Evolutionary conservation across 2,329 filamentous ascomycete genomes (phyloP).

Genomic region (Pseudogymnoascus sp.): DNA sequence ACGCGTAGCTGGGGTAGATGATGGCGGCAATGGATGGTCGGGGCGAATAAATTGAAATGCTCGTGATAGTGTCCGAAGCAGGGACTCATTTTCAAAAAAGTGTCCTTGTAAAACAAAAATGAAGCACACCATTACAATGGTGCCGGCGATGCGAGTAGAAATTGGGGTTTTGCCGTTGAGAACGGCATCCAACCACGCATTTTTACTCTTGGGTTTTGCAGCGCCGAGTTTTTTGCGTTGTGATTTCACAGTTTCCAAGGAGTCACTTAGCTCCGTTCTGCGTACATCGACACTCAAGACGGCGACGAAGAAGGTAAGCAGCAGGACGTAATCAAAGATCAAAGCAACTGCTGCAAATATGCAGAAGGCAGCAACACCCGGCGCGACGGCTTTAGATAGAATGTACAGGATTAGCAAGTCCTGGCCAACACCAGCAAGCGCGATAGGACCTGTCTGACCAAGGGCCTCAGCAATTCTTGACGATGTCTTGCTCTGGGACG

Average conservation of each 20-base stretch:
- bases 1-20: conserved; percentile 29
- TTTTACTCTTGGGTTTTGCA: conserved; percentile 30
- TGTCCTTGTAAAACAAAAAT: conserved; percentile 70
- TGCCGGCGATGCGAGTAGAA: conserved; percentile 68
- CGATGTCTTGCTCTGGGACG: conserved; percentile 59
- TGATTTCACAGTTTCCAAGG: conserved; percentile 38
- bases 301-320: conserved; percentile 72
- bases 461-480: conserved; percentile 66
- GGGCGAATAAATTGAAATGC: conserved; percentile 23
- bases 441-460: conserved; percentile 63
- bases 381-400: conserved; percentile 59
- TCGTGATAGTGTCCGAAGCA: conserved; percentile 32
- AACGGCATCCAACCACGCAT: conserved; percentile 54
- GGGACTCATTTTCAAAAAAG: conserved; percentile 57
- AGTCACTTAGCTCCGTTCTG: conserved; percentile 67
- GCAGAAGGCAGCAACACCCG: conserved; percentile 68
- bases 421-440: conserved; percentile 59
- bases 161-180: conserved; percentile 57
- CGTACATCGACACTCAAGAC: conserved; percentile 74
- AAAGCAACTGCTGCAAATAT: conserved; percentile 68
- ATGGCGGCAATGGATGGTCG: conserved; percentile 11
- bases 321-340: conserved; percentile 68
- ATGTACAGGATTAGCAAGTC: conserved; percentile 60
- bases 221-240: neutral
- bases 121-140: conserved; percentile 64